Conservation (phyloP, 768 basidiomycete species). For the Leccinum rimulosum region DNA sequence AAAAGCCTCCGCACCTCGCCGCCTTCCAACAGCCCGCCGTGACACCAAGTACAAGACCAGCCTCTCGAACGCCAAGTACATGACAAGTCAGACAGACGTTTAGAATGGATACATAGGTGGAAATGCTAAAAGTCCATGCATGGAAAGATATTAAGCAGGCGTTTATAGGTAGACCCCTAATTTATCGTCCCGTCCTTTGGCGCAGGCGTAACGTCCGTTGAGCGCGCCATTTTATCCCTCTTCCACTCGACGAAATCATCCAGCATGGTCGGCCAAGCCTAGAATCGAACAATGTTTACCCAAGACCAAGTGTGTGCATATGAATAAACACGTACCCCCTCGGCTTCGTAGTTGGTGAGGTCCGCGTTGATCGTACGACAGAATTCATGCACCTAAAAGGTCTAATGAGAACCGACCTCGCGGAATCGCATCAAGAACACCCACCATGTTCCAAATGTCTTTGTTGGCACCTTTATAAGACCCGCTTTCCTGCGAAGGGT, state of each 20-base stretch:
- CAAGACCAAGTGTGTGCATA: slow-evolving; percentile 1
- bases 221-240: slow-evolving; percentile 22
- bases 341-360: slow-evolving; percentile 67
- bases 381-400: slow-evolving; percentile 69
- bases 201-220: slow-evolving; percentile 2
- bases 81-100: neutral
- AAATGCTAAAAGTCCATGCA: slow-evolving; percentile 7
- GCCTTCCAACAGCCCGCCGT: neutral
- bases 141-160: slow-evolving; percentile 17
- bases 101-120: slow-evolving; percentile 2
- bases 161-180: slow-evolving; percentile 10
- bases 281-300: neutral
- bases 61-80: neutral
- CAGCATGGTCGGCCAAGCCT: slow-evolving; percentile 83
- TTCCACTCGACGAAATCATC: slow-evolving; percentile 80
- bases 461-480: slow-evolving; percentile 78
- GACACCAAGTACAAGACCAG: neutral
- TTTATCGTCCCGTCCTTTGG: slow-evolving; percentile 7
- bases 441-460: slow-evolving; percentile 84
- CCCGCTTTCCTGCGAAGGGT: slow-evolving; percentile 38
- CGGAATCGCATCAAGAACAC: slow-evolving; percentile 13
- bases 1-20: slow-evolving; percentile 1
- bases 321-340: slow-evolving; percentile 54
- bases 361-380: slow-evolving; percentile 57
- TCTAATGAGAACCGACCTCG: neutral